Percentiles rank a stretch among this genome's conserved stretches.
phyloP scores from a whole-genome alignment of 2,329 filamentous ascomycete species.

The Rugonectria rugulosa region DNA sequence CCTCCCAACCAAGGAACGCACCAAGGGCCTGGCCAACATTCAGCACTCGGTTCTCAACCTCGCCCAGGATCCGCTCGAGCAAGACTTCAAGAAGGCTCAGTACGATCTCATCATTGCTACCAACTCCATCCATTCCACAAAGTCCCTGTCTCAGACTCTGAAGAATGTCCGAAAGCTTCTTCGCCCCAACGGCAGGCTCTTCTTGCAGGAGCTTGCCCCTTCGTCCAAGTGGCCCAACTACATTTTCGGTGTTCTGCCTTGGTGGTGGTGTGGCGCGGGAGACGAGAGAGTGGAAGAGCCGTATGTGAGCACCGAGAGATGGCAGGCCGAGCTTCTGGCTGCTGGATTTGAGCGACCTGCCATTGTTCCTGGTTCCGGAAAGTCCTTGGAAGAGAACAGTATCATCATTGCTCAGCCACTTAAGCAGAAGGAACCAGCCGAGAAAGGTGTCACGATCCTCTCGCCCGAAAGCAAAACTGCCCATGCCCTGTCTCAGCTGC shows the following conservation, averaged over 20 bases:
- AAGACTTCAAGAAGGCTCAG: constrained; percentile 41
- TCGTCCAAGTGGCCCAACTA: constrained; percentile 38
- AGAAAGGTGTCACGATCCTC: constrained; percentile 6
- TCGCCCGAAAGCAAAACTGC: background rate
- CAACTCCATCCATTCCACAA: constrained; percentile 49
- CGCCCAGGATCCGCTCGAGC: constrained; percentile 33
- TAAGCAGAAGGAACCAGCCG: background rate
- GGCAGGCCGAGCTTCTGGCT: constrained; percentile 37
- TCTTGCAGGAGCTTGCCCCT: constrained; percentile 40
- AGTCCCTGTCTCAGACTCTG: constrained; percentile 34
- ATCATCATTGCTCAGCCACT: constrained; percentile 20
- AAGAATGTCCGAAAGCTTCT: constrained; percentile 44
- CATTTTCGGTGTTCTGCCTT: constrained; percentile 39
- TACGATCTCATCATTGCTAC: constrained; percentile 50
- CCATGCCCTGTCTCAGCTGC: background rate
- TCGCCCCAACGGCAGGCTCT: constrained; percentile 41
- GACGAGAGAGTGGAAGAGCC: constrained; percentile 40
- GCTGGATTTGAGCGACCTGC: constrained; percentile 35
- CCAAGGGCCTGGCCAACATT: constrained; percentile 27
- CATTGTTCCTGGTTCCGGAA: constrained; percentile 29
- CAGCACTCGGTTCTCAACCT: constrained; percentile 33
- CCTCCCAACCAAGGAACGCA: constrained; percentile 37
- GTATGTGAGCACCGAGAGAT: constrained; percentile 32
- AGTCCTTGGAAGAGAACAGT: constrained; percentile 22
- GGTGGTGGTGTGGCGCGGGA: constrained; percentile 47